phyloP scores from a whole-genome alignment of 108 stramenopile species.

The Nitzschia sp. region DNA sequence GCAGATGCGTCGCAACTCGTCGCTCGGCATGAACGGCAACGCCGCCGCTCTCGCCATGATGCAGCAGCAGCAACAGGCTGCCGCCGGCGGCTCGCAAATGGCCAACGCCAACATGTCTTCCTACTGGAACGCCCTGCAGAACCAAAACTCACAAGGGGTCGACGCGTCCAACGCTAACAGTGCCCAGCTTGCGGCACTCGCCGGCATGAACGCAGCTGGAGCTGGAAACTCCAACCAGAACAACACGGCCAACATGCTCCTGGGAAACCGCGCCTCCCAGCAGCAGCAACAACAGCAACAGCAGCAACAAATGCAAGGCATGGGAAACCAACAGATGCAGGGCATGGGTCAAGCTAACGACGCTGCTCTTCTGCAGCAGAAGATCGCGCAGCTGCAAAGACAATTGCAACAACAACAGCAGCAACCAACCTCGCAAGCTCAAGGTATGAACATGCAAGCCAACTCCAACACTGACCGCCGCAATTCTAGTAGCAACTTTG shows the following conservation, averaged over 20 bases:
- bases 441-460: conserved; percentile 16
- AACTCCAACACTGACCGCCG: conserved; percentile 7
- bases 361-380: conserved; percentile 30
- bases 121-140: conserved; percentile 29
- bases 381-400: conserved; percentile 35
- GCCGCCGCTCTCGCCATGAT: conserved; percentile 33
- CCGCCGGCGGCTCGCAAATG: conserved; percentile 25
- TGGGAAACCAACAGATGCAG: conserved; percentile 8
- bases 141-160: conserved; percentile 18
- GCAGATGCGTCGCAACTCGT: conserved; percentile 28
- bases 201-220: conserved; percentile 21
- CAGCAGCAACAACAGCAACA: conserved; percentile 12
- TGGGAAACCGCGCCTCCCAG: conserved; percentile 20
- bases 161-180: conserved; percentile 23
- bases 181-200: conserved; percentile 29
- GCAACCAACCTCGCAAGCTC: conserved; percentile 18
- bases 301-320: conserved; percentile 15
- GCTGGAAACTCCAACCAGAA: conserved; percentile 9
- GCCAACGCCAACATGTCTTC: conserved; percentile 29
- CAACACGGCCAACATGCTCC: conserved; percentile 16
- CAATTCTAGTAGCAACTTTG: conserved; percentile 2
- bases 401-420: conserved; percentile 40
- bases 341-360: conserved; percentile 23
- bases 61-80: conserved; percentile 34
- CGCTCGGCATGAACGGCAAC: conserved; percentile 20